Base-by-base conservation (phyloP, 176 grass and related monocot genomes). In the Eleusine indica region DNA sequence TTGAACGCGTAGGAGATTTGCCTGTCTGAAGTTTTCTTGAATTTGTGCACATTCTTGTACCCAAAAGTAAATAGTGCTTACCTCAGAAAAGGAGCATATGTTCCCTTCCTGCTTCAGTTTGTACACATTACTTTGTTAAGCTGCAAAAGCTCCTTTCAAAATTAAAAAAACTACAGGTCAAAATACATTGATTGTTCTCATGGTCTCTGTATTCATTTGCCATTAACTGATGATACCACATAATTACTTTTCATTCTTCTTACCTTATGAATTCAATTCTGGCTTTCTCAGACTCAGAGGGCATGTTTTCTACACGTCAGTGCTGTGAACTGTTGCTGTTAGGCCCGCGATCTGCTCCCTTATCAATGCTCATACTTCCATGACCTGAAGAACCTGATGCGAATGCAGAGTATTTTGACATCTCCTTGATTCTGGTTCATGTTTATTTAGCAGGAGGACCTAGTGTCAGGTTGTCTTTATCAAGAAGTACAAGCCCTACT, bases 341-440 rank as follows among this genome's bases (percentile, higher is more conserved):
- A 63, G 16, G 56, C 40, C 25, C 15, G 4, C 5, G 12, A 40
- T 29, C 58, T 2, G 12, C 7, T 74, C 18, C 29, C 58, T 51
- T 66, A 71, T 38, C 57, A 40, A 37, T 40, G 66, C 66, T 68
- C 70, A 3, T 35, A 51, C 29, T 64, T 44, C 32, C 70, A 83
- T 83, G 57, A 40, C 57, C 70, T 82, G 56, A 63, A 72, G 71
- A 48, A 14, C 41, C 40, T 74, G 58, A 17, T 25, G 43, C n/a
- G 42, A 73, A 74, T 39, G 14, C 66, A 40, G 35, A 40, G 32
- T 52, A 63, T 83, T 47, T 60, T 64, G 70, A 12, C 48, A 57
- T 74, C 57, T 48, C 53, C 54, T 37, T 17, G 10, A 25, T 63
- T 64, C 81, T 25, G 57, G 25, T 74, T 65, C 28, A 35, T 16